A percentile compares a stretch with the other conserved stretches of the same genome.
Evolutionary conservation across 2,329 filamentous ascomycete genomes (phyloP).

Genomic region (Ophiocordyceps camponoti-saundersi): DNA sequence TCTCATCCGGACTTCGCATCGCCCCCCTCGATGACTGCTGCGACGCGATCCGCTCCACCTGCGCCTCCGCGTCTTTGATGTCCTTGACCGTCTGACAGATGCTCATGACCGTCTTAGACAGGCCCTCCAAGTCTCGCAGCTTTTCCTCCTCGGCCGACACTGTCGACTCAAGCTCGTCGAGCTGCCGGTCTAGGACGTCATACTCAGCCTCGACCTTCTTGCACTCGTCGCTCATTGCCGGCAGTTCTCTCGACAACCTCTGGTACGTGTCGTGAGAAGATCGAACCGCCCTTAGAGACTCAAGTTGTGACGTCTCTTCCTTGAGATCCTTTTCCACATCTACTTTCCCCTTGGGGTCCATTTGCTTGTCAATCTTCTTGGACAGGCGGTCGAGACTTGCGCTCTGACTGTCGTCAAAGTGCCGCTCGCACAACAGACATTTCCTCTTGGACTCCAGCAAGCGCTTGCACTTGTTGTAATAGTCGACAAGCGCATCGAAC

Average conservation of each 20-base stretch:
- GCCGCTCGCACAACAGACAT: constrained; percentile 61
- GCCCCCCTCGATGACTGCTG: constrained; percentile 55
- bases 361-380: constrained; percentile 46
- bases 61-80: constrained; percentile 50
- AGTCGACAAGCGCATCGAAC: constrained; percentile 51
- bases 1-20: constrained; percentile 62
- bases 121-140: constrained; percentile 56
- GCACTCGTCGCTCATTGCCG: constrained; percentile 47
- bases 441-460: constrained; percentile 49
- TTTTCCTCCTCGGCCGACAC: constrained; percentile 48
- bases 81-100: constrained; percentile 61
- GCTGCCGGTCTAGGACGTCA: constrained; percentile 37
- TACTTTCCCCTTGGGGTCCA: constrained; percentile 44
- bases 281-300: constrained; percentile 43
- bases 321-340: constrained; percentile 45
- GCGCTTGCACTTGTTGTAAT: constrained; percentile 52
- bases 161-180: constrained; percentile 51
- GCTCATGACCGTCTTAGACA: constrained; percentile 58
- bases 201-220: constrained; percentile 43
- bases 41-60: constrained; percentile 58
- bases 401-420: constrained; percentile 43
- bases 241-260: constrained; percentile 55
- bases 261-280: constrained; percentile 59
- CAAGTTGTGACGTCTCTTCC: constrained; percentile 29
- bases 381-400: constrained; percentile 45